Evolutionary conservation across 1,284 basidiomycete genomes (phyloP), one percentile per base, ranked within the genome.

Genomic region (Heterobasidion irregulare): DNA sequence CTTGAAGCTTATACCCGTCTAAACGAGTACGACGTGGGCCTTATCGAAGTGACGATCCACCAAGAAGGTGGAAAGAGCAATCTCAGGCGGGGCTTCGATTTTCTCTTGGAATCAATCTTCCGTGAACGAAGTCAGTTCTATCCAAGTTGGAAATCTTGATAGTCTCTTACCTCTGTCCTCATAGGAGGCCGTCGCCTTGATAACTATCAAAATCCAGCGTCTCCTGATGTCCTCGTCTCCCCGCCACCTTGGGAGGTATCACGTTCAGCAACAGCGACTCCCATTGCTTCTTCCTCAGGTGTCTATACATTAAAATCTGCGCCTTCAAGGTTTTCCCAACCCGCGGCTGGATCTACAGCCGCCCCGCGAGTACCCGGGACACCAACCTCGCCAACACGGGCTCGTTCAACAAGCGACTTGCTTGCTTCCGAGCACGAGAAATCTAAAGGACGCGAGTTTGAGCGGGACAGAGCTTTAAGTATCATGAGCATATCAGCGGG

Each of bases 181-280:
- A 57, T 50, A 53, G 71, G 75, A 68, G 53, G 59, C 66, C 50
- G 66, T 61, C 56, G 61, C 63, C 38, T n/a, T 51, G 74, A 74
- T 54, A 73, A 75, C 54, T 76, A 80, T 62, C 75, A 78, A 62
- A 89, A 89, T 66, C 84, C 86, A 53, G 85, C 86, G 8, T 88
- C 86, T 33, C 86, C 87, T 9, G 78, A 81, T 53, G 65, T 82
- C 10, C 65, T 85, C 46, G 68, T 69, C 46, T 72, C 78, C 52
- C 71, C 78, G 19, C 69, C 75, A 33, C 76, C 78, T 53, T 82
- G 80, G 75, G 82, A 82, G 54, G 70, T 72, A 51, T 74, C 77
- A 36, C 70, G 75, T 50, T 72, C 71, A 57, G 67, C 74, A 19
- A 68, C 76, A 10, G 72, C 73, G 18, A 79, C 83, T 8, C 78